Evolutionary conservation across 129 eudicot genomes (phyloP).

Genomic region (Glebionis coronaria): DNA sequence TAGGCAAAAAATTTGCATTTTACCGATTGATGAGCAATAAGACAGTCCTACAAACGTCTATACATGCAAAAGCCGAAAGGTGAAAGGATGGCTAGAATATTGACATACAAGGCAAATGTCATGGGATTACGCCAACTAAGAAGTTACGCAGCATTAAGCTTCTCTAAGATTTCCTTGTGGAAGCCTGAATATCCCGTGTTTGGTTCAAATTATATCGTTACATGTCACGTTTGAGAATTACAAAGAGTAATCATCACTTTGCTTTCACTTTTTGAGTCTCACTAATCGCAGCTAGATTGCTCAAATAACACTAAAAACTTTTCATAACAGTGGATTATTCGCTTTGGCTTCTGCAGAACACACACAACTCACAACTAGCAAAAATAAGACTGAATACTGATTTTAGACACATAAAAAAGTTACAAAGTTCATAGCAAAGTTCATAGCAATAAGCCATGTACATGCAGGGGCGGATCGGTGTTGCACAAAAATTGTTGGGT

Average conservation of each 20-base stretch:
- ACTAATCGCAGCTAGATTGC: background rate
- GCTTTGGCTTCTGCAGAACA: constrained; percentile 3
- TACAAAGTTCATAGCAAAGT: background rate
- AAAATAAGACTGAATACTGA: background rate
- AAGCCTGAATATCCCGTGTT: background rate
- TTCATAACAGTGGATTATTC: background rate
- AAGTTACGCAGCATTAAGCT: background rate
- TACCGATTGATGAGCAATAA: background rate
- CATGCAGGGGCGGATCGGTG: no score
- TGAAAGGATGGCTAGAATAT: background rate
- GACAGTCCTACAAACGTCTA: background rate
- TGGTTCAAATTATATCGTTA: background rate
- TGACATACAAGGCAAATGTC: no score
- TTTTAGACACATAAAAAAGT: background rate
- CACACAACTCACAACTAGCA: background rate
- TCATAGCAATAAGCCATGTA: no score
- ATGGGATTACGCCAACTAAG: background rate
- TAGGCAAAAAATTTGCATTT: no score
- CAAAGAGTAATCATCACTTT: background rate
- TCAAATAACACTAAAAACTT: constrained; percentile 1
- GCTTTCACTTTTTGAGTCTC: constrained; percentile 5
- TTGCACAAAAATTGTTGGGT: no score
- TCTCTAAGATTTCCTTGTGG: background rate
- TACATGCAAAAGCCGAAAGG: background rate
- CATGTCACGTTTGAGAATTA: constrained; percentile 1